These are phyloP conservation scores for Rhododendron vialii DNA, from an alignment of 148 eudicot genomes.

Conservation along the genomic window DNA sequence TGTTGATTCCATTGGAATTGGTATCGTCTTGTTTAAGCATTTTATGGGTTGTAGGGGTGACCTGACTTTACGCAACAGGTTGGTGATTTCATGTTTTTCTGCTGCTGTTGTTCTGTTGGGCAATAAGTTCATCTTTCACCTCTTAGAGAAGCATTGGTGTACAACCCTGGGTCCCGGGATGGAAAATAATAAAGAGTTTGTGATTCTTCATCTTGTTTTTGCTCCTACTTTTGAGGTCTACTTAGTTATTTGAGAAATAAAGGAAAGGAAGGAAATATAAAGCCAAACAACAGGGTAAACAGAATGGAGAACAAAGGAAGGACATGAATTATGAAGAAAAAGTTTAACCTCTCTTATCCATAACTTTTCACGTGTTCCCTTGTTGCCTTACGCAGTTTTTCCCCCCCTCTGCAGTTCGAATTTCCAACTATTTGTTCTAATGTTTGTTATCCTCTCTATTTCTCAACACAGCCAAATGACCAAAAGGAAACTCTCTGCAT, in stretches of 20 bases:
- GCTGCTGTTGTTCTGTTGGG: neutral
- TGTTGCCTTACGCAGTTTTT: neutral
- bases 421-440: neutral
- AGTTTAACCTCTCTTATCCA: neutral
- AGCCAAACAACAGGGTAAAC: neutral
- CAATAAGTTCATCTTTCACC: neutral
- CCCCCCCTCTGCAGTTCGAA: too few relatives aligned
- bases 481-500: neutral
- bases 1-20: neutral
- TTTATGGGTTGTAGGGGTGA: conserved; percentile 2
- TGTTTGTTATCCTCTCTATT: neutral
- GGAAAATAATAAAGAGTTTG: neutral
- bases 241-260: neutral
- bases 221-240: neutral
- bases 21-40: neutral
- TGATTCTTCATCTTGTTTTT: neutral
- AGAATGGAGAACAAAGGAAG: neutral
- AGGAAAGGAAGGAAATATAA: neutral
- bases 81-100: neutral
- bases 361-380: neutral
- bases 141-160: neutral
- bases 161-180: neutral
- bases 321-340: neutral
- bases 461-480: neutral
- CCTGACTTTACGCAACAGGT: neutral